phyloP scores from a whole-genome alignment of 495 filamentous ascomycete genomes.

The Astrocystis sublimbata region DNA sequence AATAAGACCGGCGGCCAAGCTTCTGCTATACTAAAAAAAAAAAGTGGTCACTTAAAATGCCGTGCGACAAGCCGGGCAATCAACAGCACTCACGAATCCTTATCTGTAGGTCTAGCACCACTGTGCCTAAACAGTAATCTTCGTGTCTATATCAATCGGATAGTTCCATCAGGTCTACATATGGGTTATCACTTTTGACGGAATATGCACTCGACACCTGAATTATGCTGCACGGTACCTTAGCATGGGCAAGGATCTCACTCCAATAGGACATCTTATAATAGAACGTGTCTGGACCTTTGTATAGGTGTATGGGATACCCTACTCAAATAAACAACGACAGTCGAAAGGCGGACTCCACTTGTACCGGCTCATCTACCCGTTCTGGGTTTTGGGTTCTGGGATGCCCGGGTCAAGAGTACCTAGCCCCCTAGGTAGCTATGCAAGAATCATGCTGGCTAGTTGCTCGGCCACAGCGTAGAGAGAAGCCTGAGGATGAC shows the following conservation, averaged over 20 bases:
- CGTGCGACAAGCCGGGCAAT: not conserved
- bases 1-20: not conserved
- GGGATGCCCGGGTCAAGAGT: not conserved
- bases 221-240: constrained; percentile 5
- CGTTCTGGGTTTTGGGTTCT: not conserved
- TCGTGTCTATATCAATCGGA: not conserved
- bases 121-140: not conserved
- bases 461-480: constrained; percentile 25
- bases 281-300: constrained; percentile 1
- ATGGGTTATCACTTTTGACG: not conserved
- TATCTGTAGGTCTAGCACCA: too few relatives aligned
- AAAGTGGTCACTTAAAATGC: constrained; percentile 3
- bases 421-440: too few relatives aligned
- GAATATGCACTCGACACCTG: not conserved
- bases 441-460: constrained; percentile 19
- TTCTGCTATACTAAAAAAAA: not conserved
- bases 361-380: not conserved
- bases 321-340: not conserved
- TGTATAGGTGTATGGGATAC: not conserved
- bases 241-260: not conserved
- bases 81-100: not conserved
- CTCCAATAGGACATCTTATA: constrained; percentile 1
- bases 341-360: not conserved
- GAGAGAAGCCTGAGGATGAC: constrained; percentile 21
- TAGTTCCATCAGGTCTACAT: not conserved